Conservation (phyloP, 179 eudicot genomes). For the Nepenthes alata region DNA sequence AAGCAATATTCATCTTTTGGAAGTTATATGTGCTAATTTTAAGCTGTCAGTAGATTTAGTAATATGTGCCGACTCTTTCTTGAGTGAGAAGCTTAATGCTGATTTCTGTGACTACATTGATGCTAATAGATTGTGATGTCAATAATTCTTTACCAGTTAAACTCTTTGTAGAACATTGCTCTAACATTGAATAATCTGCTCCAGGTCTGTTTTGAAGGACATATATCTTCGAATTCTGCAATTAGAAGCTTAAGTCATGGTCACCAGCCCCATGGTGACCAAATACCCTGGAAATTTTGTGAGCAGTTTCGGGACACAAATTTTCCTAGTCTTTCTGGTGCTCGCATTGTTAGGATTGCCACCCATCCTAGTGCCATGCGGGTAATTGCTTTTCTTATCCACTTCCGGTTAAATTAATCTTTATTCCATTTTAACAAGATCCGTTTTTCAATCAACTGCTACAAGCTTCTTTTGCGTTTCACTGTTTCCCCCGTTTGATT, state of each 20-base stretch:
- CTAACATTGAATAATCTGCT: background rate
- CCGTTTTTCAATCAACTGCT: slow-evolving; percentile 1
- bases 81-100: background rate
- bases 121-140: background rate
- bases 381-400: slow-evolving; percentile 22
- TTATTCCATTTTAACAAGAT: background rate
- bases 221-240: slow-evolving; percentile 67
- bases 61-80: background rate
- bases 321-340: slow-evolving; percentile 88
- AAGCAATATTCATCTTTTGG: too few species aligned
- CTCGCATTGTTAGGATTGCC: slow-evolving; percentile 90
- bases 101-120: background rate
- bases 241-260: slow-evolving; percentile 59
- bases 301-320: slow-evolving; percentile 59
- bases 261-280: slow-evolving; percentile 77
- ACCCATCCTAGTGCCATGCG: slow-evolving; percentile 92
- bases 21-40: too few species aligned
- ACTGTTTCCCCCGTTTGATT: background rate
- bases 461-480: background rate
- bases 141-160: background rate
- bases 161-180: background rate
- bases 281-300: slow-evolving; percentile 94
- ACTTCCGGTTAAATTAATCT: background rate
- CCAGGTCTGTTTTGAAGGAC: slow-evolving; percentile 84
- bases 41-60: background rate